Base-by-base conservation (phyloP, 2,329 filamentous ascomycete species). In the Myriosclerotinia scirpicola region DNA sequence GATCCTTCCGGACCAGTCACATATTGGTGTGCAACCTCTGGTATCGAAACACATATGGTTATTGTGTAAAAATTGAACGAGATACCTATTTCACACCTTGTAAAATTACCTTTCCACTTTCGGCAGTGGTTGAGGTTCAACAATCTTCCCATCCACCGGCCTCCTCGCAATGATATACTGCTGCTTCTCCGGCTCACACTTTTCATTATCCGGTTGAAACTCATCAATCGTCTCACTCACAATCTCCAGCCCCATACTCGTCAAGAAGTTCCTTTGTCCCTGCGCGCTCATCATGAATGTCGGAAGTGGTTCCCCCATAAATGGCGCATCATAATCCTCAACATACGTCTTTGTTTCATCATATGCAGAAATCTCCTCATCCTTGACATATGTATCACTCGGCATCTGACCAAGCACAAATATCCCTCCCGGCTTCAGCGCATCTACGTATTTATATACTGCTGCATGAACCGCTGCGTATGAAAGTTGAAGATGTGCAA, bases 281-380 rank as follows among this genome's bases (percentile, higher is more conserved):
- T 69, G 66, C 15, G 59, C 68, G 44, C 71, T 73, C 68, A 73
- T 56, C 71, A 72, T 69, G 7, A 73, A 68, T 6, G 68, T 71
- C 6, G 70, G 69, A 20, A 71, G 34, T 34, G 67, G 54, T 48
- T 73, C 68, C 9, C 72, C 72, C 71, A 74, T 72, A 42, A 73
- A 74, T 5, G 69, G 71, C 8, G 67, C 66, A 48, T 66, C 54
- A 30, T 71, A 72, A 53, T 72, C 71, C 68, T 73, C 71, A 36
- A 72, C 71, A 65, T 72, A 73, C 15, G 67, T 71, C 48, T 38
- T 60, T 11, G 64, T 67, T 36, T 84, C 70, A 54, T 72, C 76
- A 73, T 76, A 70, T 2, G 36, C n/a, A 17, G 54, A 38, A 22
- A 9, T 8, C 6, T 59, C 58, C 15, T 71, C 54, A 6, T 69